Base-by-base conservation (phyloP, 2,329 filamentous ascomycete species). In the Stagonosporopsis tanaceti region DNA sequence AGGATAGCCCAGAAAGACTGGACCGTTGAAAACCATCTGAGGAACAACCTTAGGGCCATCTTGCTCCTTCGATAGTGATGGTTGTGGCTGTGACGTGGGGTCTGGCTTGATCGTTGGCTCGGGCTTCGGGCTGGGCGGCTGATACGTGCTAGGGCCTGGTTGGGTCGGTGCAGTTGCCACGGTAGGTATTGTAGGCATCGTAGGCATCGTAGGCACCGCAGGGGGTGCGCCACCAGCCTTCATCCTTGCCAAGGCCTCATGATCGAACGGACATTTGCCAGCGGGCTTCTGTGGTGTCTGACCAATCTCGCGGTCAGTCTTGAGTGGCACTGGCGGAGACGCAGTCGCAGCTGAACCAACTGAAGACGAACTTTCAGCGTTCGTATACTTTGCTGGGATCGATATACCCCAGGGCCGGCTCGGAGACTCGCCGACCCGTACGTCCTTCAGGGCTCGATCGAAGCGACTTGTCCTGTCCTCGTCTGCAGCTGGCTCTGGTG, bases 321-420 rank as follows among this genome's bases (percentile, higher is more conserved):
- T 83, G 2, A 85, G 82, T 1, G 86, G 85, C 3, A 87, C 81
- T 3, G 86, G 85, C 17, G 76, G 75, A 6, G 76, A 77, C 20
- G 74, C 75, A 25, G 78, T 80, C 6, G 78, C 74, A 37, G 67
- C 75, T 61, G 71, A 77, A 60, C 72, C 70, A 15, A 76, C 74
- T 6, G 78, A 80, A 2, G 69, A 72, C 0, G 69, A 74, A 39
- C 74, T 77, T 14, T 70, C 70, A 9, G 72, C 69, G n/a, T 78
- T 75, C 5, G 77, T 72, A 55, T 80, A 82, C 58, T 78, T 77
- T n/a, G 76, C 76, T 2, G 93, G 93, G 0, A 97, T 89, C 5
- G 87, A 86, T 50, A 97, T 96, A 6, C 93, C 93, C 93, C 93
- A 97, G 14, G 94, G 94, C 41, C 94, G 85, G 75, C 91, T 96